phyloP scores from a whole-genome alignment of 352 stramenopile genomes.

The Globisporangium emineosum region DNA sequence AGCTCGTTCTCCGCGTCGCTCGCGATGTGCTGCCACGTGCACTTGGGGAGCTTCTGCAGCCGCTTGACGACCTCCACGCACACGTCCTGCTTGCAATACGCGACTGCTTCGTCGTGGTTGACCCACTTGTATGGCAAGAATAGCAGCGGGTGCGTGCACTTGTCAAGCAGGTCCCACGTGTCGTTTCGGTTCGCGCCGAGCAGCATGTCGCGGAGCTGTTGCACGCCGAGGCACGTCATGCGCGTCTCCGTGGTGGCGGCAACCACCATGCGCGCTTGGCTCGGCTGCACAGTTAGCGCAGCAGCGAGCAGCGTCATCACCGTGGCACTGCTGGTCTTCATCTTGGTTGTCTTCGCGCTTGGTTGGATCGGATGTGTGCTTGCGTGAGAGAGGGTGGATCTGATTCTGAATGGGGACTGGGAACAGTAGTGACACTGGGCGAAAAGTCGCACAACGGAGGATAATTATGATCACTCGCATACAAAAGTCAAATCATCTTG shows the following conservation, averaged over 20 bases:
- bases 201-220: constrained; percentile 22
- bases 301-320: constrained; percentile 13
- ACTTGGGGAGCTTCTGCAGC: constrained; percentile 33
- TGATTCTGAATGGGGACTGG: constrained; percentile 13
- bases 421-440: neutral
- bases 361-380: neutral
- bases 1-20: constrained; percentile 33
- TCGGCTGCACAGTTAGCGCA: neutral
- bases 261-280: neutral
- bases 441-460: constrained; percentile 6
- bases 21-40: constrained; percentile 35
- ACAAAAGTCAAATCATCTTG: constrained; percentile 3
- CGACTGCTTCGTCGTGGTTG: constrained; percentile 19
- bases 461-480: neutral
- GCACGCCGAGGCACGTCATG: constrained; percentile 22
- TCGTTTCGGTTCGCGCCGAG: constrained; percentile 18
- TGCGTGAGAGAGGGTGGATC: neutral
- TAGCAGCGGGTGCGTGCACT: constrained; percentile 33
- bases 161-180: constrained; percentile 15
- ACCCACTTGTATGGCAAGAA: constrained; percentile 35
- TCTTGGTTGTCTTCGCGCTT: constrained; percentile 3
- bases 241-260: neutral
- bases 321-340: neutral
- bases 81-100: constrained; percentile 38
- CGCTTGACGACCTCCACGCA: constrained; percentile 27